Evolutionary conservation across 495 filamentous ascomycete species (phyloP).

Genomic region (Neurospora sp.): DNA sequence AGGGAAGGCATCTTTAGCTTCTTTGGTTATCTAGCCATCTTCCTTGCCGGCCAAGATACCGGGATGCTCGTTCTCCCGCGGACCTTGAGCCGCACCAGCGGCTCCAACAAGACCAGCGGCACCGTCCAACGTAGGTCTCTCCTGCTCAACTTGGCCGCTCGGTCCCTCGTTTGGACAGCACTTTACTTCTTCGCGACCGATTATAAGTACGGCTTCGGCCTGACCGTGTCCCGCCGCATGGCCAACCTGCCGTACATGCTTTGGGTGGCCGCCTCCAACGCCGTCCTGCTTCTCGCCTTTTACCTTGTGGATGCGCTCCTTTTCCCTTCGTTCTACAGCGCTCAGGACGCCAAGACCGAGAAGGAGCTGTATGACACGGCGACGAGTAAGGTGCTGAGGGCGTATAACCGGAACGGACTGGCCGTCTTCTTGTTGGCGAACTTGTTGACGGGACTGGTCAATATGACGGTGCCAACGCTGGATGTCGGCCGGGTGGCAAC

Average conservation of each 20-base stretch:
- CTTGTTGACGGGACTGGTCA: constrained; percentile 77
- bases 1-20: constrained; percentile 92
- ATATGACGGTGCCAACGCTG: constrained; percentile 74
- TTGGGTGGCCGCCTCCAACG: constrained; percentile 87
- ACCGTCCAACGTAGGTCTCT: constrained; percentile 39
- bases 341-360: constrained; percentile 38
- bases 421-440: constrained; percentile 84
- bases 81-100: constrained; percentile 28
- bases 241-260: constrained; percentile 91
- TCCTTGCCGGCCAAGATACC: constrained; percentile 74
- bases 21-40: constrained; percentile 87
- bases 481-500: constrained; percentile 49
- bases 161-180: constrained; percentile 53
- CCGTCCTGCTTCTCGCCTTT: constrained; percentile 64
- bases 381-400: constrained; percentile 66
- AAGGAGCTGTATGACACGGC: constrained; percentile 49
- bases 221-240: constrained; percentile 74
- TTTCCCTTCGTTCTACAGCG: constrained; percentile 61
- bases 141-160: constrained; percentile 47
- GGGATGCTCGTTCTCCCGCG: constrained; percentile 71
- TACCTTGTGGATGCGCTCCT: constrained; percentile 63
- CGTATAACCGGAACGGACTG: constrained; percentile 84
- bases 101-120: constrained; percentile 15
- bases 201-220: constrained; percentile 55
- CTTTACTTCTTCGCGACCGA: constrained; percentile 59